Conservation (phyloP, 257 asterid species). For the Mentha longifolia region DNA sequence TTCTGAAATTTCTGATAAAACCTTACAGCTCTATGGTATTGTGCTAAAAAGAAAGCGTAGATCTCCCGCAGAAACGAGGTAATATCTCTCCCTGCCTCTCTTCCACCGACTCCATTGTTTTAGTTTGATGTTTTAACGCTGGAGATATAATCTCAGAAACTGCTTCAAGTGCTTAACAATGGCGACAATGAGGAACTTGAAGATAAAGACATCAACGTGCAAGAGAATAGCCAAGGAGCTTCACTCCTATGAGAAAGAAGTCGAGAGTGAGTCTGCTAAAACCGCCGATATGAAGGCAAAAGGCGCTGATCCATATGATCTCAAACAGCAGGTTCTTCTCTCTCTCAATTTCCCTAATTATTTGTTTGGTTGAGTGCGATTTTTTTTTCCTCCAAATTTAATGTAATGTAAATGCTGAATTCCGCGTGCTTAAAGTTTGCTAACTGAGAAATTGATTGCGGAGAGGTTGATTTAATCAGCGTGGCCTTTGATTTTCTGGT, state of each 20-base stretch:
- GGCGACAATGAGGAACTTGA: slow-evolving; percentile 71
- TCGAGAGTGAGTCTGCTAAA: slow-evolving; percentile 78
- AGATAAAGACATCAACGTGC: slow-evolving; percentile 89
- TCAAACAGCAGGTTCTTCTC: slow-evolving; percentile 80
- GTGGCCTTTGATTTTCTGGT: background rate
- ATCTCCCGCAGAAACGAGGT: slow-evolving; percentile 32
- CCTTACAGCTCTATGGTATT: no score
- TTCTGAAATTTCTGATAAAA: no score
- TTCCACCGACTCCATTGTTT: background rate
- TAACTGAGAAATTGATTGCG: background rate
- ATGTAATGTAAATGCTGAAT: background rate
- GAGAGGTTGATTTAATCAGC: background rate
- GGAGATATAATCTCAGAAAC: background rate
- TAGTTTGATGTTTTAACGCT: slow-evolving; percentile 16
- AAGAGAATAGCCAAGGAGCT: slow-evolving; percentile 82
- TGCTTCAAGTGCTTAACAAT: slow-evolving; percentile 25
- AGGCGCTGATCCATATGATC: slow-evolving; percentile 82
- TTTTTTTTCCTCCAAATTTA: background rate
- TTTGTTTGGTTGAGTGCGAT: background rate
- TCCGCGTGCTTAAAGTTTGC: background rate
- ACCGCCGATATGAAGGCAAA: slow-evolving; percentile 85
- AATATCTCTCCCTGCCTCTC: background rate
- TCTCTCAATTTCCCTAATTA: background rate
- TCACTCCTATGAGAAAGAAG: slow-evolving; percentile 85
- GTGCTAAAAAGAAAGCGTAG: background rate